Percentiles rank a stretch among this genome's conserved stretches.
Evolutionary conservation across 2,329 filamentous ascomycete genomes (phyloP).

Genomic region (Curvularia lunata): DNA sequence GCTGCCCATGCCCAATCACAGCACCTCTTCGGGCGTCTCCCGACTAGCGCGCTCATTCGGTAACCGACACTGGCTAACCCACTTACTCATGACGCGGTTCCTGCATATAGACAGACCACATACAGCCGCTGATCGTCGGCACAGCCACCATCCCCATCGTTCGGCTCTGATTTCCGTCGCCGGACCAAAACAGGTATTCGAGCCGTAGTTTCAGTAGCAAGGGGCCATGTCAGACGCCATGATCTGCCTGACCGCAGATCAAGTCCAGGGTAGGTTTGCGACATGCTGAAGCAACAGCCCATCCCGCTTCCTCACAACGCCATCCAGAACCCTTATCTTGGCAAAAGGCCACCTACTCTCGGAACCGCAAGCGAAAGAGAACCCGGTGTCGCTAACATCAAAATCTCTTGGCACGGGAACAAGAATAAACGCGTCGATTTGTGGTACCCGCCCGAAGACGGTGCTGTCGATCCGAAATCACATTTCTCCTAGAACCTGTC

Average conservation of each 20-base stretch:
- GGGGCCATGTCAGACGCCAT: neutral
- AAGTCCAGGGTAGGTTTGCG: neutral
- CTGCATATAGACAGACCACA: constrained; percentile 8
- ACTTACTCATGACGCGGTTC: constrained; percentile 6
- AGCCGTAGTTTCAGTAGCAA: neutral
- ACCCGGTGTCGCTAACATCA: constrained; percentile 10
- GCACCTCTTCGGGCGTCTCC: neutral
- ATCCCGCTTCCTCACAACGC: neutral
- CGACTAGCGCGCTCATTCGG: constrained; percentile 1
- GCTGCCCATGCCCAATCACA: constrained; percentile 4
- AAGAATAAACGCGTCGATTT: constrained; percentile 6
- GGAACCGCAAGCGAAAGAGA: constrained; percentile 11
- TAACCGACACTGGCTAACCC: constrained; percentile 6
- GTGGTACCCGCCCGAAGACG: constrained; percentile 4
- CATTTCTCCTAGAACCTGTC: neutral
- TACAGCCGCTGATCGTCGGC: constrained; percentile 4
- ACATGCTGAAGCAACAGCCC: neutral
- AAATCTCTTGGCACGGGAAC: constrained; percentile 14
- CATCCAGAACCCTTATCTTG: constrained; percentile 1
- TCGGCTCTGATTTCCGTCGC: constrained; percentile 7
- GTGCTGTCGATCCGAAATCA: constrained; percentile 6
- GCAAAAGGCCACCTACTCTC: neutral
- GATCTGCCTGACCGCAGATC: neutral
- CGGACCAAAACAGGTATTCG: neutral
- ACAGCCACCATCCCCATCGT: constrained; percentile 11